phyloP scores from a whole-genome alignment of 2,329 filamentous ascomycete genomes.

The Myrmaecium sp. region DNA sequence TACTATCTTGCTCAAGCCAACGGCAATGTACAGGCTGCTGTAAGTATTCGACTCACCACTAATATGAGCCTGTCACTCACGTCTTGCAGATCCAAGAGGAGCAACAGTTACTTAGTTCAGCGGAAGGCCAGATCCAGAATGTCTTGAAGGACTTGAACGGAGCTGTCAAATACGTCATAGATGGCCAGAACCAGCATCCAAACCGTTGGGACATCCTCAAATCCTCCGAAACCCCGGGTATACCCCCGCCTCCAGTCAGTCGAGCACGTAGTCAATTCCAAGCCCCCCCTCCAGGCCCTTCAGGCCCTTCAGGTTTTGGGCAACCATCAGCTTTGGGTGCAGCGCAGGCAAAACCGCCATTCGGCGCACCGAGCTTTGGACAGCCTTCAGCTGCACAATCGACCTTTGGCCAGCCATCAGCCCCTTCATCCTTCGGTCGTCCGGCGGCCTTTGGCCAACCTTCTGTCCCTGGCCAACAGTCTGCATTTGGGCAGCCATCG shows the following conservation, averaged over 20 bases:
- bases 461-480: constrained; percentile 2
- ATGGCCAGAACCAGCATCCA: constrained; percentile 17
- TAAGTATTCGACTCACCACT: constrained; percentile 26
- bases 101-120: constrained; percentile 41
- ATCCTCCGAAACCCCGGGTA: background rate
- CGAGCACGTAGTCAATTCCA: constrained; percentile 1
- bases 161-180: constrained; percentile 31
- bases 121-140: constrained; percentile 54
- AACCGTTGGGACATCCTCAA: constrained; percentile 11
- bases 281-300: constrained; percentile 1
- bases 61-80: too few relatives aligned
- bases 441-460: constrained; percentile 12
- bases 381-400: constrained; percentile 9
- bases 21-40: constrained; percentile 40
- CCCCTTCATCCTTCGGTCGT: constrained; percentile 10
- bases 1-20: constrained; percentile 49
- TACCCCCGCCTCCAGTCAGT: constrained; percentile 3
- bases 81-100: constrained; percentile 43
- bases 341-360: background rate
- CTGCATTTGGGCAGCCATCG: constrained; percentile 6
- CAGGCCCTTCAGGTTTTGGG: constrained; percentile 3
- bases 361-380: constrained; percentile 1
- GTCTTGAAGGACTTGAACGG: constrained; percentile 52
- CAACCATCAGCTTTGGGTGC: constrained; percentile 5
- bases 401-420: constrained; percentile 1